phyloP scores from a whole-genome alignment of 257 asterid species.

The Lithospermum erythrorhizon region DNA sequence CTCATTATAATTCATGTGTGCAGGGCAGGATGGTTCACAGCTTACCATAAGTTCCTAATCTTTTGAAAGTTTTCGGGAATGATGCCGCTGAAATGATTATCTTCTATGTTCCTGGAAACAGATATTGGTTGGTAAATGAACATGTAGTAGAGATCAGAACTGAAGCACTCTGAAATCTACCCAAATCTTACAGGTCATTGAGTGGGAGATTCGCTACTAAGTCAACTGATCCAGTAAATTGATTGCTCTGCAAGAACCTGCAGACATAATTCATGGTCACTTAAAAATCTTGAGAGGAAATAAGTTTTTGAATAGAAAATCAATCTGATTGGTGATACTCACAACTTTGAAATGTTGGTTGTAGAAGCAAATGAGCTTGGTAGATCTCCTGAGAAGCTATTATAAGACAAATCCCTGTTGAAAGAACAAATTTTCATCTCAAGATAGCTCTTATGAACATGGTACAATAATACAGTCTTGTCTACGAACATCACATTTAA shows the following conservation, averaged over 20 bases:
- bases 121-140: conserved; percentile 14
- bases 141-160: neutral
- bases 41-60: conserved; percentile 62
- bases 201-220: conserved; percentile 66
- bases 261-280: conserved; percentile 11
- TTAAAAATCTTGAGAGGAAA: neutral
- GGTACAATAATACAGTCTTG: too few species aligned
- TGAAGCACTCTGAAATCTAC: neutral
- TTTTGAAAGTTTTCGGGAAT: conserved; percentile 68
- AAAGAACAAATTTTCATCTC: conserved; percentile 2
- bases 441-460: neutral
- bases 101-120: conserved; percentile 71
- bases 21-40: neutral
- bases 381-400: conserved; percentile 75
- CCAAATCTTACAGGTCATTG: conserved; percentile 47
- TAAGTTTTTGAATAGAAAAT: neutral
- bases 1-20: neutral
- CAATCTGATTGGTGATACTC: conserved; percentile 24
- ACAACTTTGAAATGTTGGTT: conserved; percentile 56
- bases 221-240: conserved; percentile 74
- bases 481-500: too few species aligned
- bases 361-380: conserved; percentile 61
- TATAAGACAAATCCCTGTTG: conserved; percentile 80
- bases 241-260: conserved; percentile 77
- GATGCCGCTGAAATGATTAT: conserved; percentile 88